Base-by-base conservation (phyloP, 225 moss, liverwort and hornwort genomes). In the Straminergon stramineum region DNA sequence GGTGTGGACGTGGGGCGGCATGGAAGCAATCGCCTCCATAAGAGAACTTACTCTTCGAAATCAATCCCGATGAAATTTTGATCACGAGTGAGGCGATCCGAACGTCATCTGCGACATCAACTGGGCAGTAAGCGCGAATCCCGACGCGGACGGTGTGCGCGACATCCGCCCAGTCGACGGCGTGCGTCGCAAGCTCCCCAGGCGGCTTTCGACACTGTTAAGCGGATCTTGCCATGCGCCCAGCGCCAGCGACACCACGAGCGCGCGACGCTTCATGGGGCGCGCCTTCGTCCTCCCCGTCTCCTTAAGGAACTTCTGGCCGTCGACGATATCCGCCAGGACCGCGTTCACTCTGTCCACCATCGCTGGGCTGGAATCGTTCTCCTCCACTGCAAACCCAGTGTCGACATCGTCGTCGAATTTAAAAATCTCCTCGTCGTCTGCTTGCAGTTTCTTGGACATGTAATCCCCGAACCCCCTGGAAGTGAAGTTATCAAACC, bases 261-360 rank as follows among this genome's bases (percentile, higher is more conserved):
- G 71, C 57, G 84, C 81, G 17, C 94, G 93, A 21, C 93, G 90
- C 81, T 89, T 94, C 93, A 93, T 91, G 21, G 92, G 89, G 43
- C 89, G 88, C 24, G 91, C 75, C 61, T 88, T 90, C 57, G 93
- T 91, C 66, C 89, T 39, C 15, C 91, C 93, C 31, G 88, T 94
- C 81, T 93, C 93, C 76, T 86, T 90, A 34, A 89, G 83, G 13
- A 60, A 92, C 43, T 85, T 88, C 86, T 94, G 93, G 6, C 84
- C 89, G 74, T 94, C 92, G 4, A 93, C 89, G 34, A 94, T 45
- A 26, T 94, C 92, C 30, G 90, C 89, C 80, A 94, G 43, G 31
- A 94, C 90, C 7, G 84, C 84, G 87, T 94, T 94, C 52, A 93
- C 82, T 17, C 81, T 84, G 23, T 92, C 91, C n/a, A 93, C 76